These are phyloP conservation scores for Colletotrichum abscissum DNA, from an alignment of 2,329 filamentous ascomycete genomes.

Conservation along the genomic window DNA sequence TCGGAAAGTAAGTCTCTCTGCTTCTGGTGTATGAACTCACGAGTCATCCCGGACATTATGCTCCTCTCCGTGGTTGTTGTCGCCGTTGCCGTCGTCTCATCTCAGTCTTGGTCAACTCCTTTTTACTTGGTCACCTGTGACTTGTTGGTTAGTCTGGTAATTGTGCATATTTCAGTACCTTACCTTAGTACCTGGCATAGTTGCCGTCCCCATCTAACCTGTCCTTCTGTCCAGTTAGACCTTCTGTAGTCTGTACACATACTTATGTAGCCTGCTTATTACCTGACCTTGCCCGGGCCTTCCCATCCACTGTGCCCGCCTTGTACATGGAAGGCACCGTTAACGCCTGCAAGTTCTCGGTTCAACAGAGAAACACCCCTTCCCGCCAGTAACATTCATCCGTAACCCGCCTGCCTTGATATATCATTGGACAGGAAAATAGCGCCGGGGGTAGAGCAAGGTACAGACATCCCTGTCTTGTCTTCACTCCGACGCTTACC, in stretches of 20 bases:
- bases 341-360: background rate
- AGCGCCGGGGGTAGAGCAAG: constrained; percentile 11
- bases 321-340: constrained; percentile 2
- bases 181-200: background rate
- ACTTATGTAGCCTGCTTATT: background rate
- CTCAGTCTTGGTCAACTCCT: background rate
- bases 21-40: background rate
- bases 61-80: background rate
- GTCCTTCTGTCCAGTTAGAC: constrained; percentile 9
- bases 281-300: background rate
- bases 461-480: background rate
- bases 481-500: background rate
- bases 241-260: background rate
- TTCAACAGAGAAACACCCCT: background rate
- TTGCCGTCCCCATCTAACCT: background rate
- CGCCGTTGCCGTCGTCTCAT: background rate
- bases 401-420: constrained; percentile 5
- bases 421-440: constrained; percentile 2
- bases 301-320: constrained; percentile 12
- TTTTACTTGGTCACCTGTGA: background rate
- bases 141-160: background rate
- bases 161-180: background rate
- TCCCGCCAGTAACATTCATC: background rate
- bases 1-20: background rate
- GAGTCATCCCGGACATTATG: background rate